Evolutionary conservation across 2,329 filamentous ascomycete genomes (phyloP).

Genomic region (Microdochium paspali): DNA sequence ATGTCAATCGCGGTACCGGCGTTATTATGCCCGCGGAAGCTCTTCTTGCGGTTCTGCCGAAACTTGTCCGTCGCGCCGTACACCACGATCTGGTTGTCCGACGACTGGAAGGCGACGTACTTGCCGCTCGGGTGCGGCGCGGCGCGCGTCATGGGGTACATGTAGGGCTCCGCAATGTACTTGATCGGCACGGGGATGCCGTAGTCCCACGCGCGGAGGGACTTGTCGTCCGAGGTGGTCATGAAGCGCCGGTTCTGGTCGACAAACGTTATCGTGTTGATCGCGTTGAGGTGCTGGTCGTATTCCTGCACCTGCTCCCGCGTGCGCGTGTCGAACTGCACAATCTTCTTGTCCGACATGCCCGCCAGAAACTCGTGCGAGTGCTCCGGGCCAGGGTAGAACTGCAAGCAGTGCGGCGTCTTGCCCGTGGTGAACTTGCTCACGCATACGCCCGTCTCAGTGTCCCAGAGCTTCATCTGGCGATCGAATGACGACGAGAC

Average conservation of each 20-base stretch:
- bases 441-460: constrained; percentile 83
- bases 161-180: constrained; percentile 93
- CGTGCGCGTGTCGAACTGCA: constrained; percentile 86
- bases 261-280: constrained; percentile 96
- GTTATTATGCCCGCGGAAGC: constrained; percentile 91
- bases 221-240: constrained; percentile 96
- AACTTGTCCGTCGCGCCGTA: constrained; percentile 94
- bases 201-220: constrained; percentile 94
- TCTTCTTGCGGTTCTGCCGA: constrained; percentile 94
- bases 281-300: constrained; percentile 92
- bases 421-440: constrained; percentile 87
- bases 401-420: constrained; percentile 88
- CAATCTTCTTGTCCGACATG: constrained; percentile 98
- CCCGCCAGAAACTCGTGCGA: constrained; percentile 88
- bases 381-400: constrained; percentile 72
- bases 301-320: constrained; percentile 87
- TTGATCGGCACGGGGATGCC: constrained; percentile 98
- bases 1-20: constrained; percentile 90
- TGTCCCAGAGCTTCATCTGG: constrained; percentile 97
- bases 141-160: constrained; percentile 90
- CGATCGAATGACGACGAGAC: constrained; percentile 88
- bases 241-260: constrained; percentile 94
- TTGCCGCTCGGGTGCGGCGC: constrained; percentile 81
- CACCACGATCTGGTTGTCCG: constrained; percentile 94
- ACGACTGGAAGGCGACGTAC: constrained; percentile 87